A percentile compares a stretch with the other conserved stretches of the same genome.
Conservation (phyloP, 306 rosid genomes). For the Casuarina cunninghamiana region DNA sequence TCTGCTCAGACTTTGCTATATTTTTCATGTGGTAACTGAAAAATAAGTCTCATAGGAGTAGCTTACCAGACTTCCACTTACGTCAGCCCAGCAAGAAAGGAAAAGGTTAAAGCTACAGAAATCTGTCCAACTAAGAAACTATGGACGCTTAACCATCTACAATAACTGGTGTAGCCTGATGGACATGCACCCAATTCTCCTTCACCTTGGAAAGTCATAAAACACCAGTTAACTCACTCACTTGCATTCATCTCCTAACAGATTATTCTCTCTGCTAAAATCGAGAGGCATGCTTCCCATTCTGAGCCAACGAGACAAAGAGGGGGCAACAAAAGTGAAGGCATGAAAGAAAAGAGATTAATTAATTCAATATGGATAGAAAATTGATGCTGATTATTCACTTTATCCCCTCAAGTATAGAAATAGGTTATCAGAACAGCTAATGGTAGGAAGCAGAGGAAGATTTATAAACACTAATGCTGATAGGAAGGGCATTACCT, state of each 20-base stretch:
- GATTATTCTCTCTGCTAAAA: conserved; percentile 39
- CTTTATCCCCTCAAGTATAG: conserved; percentile 23
- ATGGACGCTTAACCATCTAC: conserved; percentile 23
- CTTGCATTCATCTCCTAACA: conserved; percentile 45
- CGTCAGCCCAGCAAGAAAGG: conserved; percentile 6
- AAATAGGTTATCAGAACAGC: conserved; percentile 34
- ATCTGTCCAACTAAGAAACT: conserved; percentile 8
- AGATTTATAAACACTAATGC: conserved; percentile 37
- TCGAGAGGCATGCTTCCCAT: conserved; percentile 28
- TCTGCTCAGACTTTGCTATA: background rate
- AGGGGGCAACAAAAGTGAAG: conserved; percentile 36
- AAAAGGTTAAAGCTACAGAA: background rate
- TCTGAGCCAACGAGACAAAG: conserved; percentile 50
- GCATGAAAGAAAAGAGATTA: conserved; percentile 21
- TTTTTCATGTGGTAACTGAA: background rate
- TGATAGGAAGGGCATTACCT: conserved; percentile 48
- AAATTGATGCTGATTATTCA: conserved; percentile 34
- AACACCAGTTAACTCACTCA: conserved; percentile 39
- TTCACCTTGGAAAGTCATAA: conserved; percentile 30
- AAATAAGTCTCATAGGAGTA: background rate
- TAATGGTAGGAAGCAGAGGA: conserved; percentile 28
- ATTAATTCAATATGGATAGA: conserved; percentile 19
- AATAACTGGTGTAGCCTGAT: conserved; percentile 27
- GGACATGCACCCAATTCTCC: conserved; percentile 32
- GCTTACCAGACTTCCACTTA: conserved; percentile 4